phyloP scores from a whole-genome alignment of 805 yeast species.

The Pichia ethanolica region DNA sequence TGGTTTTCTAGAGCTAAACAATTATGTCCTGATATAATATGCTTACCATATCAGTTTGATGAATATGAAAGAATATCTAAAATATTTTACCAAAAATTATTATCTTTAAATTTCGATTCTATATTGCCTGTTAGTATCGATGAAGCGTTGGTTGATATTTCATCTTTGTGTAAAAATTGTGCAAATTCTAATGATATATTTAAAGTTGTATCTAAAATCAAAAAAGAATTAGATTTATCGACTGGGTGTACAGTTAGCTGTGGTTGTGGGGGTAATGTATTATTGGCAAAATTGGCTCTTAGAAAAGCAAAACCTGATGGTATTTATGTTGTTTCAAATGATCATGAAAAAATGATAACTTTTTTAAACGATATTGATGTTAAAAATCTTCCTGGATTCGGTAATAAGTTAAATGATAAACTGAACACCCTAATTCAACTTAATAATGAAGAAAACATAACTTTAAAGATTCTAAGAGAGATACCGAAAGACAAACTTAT shows the following conservation, averaged over 20 bases:
- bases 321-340: conserved; percentile 29
- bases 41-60: conserved; percentile 66
- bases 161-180: conserved; percentile 16
- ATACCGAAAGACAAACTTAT: conserved; percentile 32
- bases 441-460: conserved; percentile 13
- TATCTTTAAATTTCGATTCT: conserved; percentile 36
- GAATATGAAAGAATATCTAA: conserved; percentile 62
- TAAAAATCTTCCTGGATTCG: conserved; percentile 57
- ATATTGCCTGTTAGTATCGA: conserved; percentile 86
- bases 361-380: conserved; percentile 33
- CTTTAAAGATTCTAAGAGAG: conserved; percentile 33
- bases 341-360: conserved; percentile 11
- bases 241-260: conserved; percentile 70
- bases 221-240: conserved; percentile 31
- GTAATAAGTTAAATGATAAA: conserved; percentile 41
- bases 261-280: conserved; percentile 68
- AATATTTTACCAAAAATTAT: conserved; percentile 53
- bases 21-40: conserved; percentile 53
- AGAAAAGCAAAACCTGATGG: conserved; percentile 80
- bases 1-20: conserved; percentile 67
- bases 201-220: conserved; percentile 29
- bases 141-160: conserved; percentile 75
- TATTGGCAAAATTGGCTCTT: conserved; percentile 71
- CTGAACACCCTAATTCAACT: conserved; percentile 27
- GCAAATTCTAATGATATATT: conserved; percentile 12